These are phyloP conservation scores for Durusdinium trenchii DNA, from an alignment of 73 alveolate species.

Conservation along the genomic window DNA sequence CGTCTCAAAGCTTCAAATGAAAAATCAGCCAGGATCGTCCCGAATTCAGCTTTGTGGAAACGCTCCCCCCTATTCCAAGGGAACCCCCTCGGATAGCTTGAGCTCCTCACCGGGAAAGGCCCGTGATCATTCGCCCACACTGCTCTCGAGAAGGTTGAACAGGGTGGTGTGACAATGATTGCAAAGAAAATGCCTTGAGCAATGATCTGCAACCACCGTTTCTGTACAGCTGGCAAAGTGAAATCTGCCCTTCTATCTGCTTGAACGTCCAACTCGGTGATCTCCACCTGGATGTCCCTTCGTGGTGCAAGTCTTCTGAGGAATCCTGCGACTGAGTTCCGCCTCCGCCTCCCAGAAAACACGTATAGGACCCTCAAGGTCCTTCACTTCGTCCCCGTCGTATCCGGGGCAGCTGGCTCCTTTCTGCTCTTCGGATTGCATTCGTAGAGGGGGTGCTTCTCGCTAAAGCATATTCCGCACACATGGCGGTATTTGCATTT, in stretches of 20 bases:
- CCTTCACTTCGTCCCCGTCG: background rate
- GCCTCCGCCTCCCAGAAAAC: background rate
- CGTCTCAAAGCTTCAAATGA: background rate
- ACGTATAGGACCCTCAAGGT: background rate
- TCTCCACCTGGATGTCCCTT: background rate
- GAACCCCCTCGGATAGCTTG: background rate
- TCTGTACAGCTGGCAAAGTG: background rate
- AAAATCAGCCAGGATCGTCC: slow-evolving; percentile 20
- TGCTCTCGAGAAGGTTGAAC: slow-evolving; percentile 15
- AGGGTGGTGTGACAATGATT: background rate
- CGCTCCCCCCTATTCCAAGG: background rate
- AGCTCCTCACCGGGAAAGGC: background rate
- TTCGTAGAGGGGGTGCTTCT: background rate
- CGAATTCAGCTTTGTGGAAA: background rate
- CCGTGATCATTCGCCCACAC: slow-evolving; percentile 34
- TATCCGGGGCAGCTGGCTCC: background rate
- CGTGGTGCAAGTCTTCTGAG: background rate
- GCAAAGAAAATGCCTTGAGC: background rate
- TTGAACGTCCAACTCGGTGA: background rate
- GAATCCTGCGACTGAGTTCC: background rate
- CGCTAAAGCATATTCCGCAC: background rate
- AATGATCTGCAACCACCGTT: background rate
- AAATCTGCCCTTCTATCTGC: background rate
- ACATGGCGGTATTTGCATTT: slow-evolving; percentile 37
- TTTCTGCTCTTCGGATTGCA: background rate